Evolutionary conservation across 495 filamentous ascomycete genomes (phyloP), one percentile per base, ranked within the genome.

Genomic region (Hypoxylon lienhwacheense): DNA sequence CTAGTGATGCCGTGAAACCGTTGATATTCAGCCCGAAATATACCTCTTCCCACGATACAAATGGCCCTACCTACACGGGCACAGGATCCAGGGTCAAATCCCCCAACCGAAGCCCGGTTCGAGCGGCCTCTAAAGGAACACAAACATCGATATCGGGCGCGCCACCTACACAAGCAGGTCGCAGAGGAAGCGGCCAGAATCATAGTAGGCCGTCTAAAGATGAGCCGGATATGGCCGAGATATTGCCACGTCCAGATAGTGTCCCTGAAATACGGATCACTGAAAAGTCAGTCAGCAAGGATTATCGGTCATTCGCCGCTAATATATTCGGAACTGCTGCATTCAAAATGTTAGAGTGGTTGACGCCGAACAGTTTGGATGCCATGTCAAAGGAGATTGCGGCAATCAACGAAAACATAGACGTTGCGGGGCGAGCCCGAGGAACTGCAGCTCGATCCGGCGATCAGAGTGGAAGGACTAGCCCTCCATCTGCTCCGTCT

Each of bases 271-370:
- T 67, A 54, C 43, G 29, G 14, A 53, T 77, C 24, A 64, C 40
- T 33, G 80, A 78, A 54, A 69, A 72, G 34, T 78, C 82, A 33
- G 68, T 72, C 5, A 76, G 79, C 58, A 90, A 86, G 60, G 89
- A 95, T 63, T 86, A 89, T 14, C 86, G 88, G 53, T 92, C 89
- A 1, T 91, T 95, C 57, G 86, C 87, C 6, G 90, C 90, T 35
- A 87, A 87, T 50, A 73, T 93, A 2, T 91, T 92, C 61, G 85
- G 86, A 54, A 90, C 89, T 2, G 74, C 84, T 32, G 80, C 89
- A 3, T 77, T 90, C 55, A 85, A 85, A 47, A 88, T 92, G 83
- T 71, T 92, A 20, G 88, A 91, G 66, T 91, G 86, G 86, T 72
- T 88, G 28, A 82, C 85, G 10, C 79, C 85, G 7, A 71, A 70